A percentile compares a stretch with the other conserved stretches of the same genome.
phyloP scores from a whole-genome alignment of 2,329 filamentous ascomycete genomes.

The Beauveria bassiana region DNA sequence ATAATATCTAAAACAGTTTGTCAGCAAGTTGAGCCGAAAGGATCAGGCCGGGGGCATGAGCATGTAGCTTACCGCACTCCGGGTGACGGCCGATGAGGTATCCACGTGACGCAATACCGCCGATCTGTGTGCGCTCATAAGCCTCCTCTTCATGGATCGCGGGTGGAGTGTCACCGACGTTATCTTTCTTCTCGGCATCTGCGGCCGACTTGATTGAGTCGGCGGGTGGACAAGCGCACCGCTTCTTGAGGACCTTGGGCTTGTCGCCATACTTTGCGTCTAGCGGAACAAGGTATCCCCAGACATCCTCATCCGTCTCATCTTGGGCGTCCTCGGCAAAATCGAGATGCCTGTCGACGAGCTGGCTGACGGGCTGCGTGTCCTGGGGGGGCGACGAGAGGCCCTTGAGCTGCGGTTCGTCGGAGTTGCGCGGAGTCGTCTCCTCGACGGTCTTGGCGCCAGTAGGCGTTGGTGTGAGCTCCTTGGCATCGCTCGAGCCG shows the following conservation, averaged over 20 bases:
- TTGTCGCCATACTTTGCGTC: slow-evolving; percentile 59
- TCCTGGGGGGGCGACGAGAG: slow-evolving; percentile 58
- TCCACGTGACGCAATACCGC: slow-evolving; percentile 63
- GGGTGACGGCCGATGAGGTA: slow-evolving; percentile 89
- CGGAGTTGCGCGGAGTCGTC: slow-evolving; percentile 40
- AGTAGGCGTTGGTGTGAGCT: slow-evolving; percentile 63
- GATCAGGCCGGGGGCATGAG: not conserved
- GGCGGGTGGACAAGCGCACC: slow-evolving; percentile 60
- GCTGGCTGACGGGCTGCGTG: slow-evolving; percentile 58
- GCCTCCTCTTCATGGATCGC: slow-evolving; percentile 47
- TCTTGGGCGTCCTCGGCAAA: slow-evolving; percentile 79
- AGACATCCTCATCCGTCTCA: slow-evolving; percentile 77
- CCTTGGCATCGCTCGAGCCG: slow-evolving; percentile 58
- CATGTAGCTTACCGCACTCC: slow-evolving; percentile 68
- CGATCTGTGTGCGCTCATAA: slow-evolving; percentile 55
- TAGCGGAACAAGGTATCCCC: slow-evolving; percentile 88
- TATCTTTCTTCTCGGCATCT: slow-evolving; percentile 31
- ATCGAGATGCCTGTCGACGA: slow-evolving; percentile 61
- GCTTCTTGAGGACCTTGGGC: slow-evolving; percentile 65
- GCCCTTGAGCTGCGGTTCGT: slow-evolving; percentile 39
- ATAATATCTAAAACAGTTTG: slow-evolving; percentile 47
- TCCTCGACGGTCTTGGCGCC: slow-evolving; percentile 49
- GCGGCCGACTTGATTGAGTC: slow-evolving; percentile 31
- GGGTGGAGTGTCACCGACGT: slow-evolving; percentile 32
- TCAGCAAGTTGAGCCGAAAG: not conserved